Base-by-base conservation (phyloP, 176 grass and related monocot species). In the Luzula sylvatica region DNA sequence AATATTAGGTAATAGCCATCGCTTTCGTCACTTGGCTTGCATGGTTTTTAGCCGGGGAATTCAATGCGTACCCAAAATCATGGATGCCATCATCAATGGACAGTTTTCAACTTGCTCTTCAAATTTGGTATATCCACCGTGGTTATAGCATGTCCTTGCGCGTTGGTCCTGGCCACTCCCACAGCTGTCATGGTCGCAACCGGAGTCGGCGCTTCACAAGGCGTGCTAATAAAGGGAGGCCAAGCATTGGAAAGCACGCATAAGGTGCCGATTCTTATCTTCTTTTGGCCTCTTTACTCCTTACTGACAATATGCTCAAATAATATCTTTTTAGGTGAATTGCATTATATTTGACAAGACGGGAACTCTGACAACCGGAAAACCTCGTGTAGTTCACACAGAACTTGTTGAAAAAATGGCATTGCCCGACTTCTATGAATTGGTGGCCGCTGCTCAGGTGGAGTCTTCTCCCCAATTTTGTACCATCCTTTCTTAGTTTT, bases 111-210 rank as follows among this genome's bases (percentile, higher is more conserved):
- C 68, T 96, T 20, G 84, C 90, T 50, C 90, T 96, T 42, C 84
- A 96, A n/a, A 63, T 96, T 96, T 1, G 90, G 90, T 14, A 89
- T 96, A 82, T 96, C 92, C 9, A 84, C 88, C 72, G 79, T 96
- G 92, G 92, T 96, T 20, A 96, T 96, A 67, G 90, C 90, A 41
- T 96, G 90, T 43, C 90, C 90, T 44, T 96, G 90, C 13, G 77
- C 90, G 12, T 67, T 96, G 61, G 90, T 83, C 15, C 67, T 96
- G 12, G 92, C 92, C 45, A 96, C 92, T 61, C 92, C 92, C 53
- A 96, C 92, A 20, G 92, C 92, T 39, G 92, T 96, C 52, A 96
- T 96, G 90, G 85, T 96, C 77, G 92, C 82, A 22, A 89, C 85
- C 29, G 92, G 92, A 55, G 92, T 96, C 11, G 85, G 92, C 71